Evolutionary conservation across 257 asterid species (phyloP), one percentile per base, ranked within the genome.

Genomic region (Gentiana dahurica): DNA sequence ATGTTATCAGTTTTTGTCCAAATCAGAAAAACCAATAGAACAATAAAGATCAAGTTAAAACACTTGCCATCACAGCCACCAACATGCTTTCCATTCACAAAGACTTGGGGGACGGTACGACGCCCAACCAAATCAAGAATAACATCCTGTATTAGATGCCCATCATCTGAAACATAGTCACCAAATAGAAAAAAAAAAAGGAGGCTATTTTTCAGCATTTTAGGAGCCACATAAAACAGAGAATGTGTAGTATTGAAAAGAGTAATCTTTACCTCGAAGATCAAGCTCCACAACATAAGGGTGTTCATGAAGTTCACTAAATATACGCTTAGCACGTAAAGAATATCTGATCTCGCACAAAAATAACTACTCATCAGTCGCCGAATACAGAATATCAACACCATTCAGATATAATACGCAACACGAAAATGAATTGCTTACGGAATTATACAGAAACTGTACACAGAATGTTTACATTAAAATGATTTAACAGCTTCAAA

Each of bases 211-310:
- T 34, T 51, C 52, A 51, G 50, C 34, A 51, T 69, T 10, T n/a
- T 34, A 2, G 9, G 35, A 7, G 51, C 32, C n/a, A 24, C 49
- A 49, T 38, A 6, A 55, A 60, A 44, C 55, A 47, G 2, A 34
- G 58, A 55, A 36, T 2, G 8, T 66, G 7, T 2, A 37, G 5
- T 3, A 13, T 5, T n/a, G 34, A 43, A 57, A 44, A 15, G 48
- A 36, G 60, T 12, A 45, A 4, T 49, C 33, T 61, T 24, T 71
- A 85, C 95, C 97, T 73, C 95, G 82, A 73, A 78, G 98, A 81
- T 91, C 98, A 68, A 91, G 97, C 84, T 91, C 98, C 68, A 91
- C 98, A 1, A 87, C 89, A 76, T 64, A 83, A 39, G 94, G 94
- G 64, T 77, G 68, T 76, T 91, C 96, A 65, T 75, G 81, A 49